These are phyloP conservation scores for Fagus sylvatica DNA, from an alignment of 306 rosid genomes.

Conservation along the genomic window DNA sequence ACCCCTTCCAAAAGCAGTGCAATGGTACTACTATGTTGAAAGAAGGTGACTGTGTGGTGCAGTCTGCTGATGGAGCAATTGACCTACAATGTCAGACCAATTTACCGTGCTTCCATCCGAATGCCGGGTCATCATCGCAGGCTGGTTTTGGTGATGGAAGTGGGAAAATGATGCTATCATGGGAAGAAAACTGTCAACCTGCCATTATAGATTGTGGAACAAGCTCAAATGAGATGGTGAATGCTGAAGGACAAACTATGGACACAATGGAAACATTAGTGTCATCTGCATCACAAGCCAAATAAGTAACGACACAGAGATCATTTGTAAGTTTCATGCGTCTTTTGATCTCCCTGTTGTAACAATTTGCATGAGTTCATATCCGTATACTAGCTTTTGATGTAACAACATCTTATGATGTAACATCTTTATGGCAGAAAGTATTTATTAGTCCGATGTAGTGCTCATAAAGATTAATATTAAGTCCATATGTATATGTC, in stretches of 20 bases:
- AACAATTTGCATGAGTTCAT: neutral
- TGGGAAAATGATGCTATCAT: slow-evolving; percentile 21
- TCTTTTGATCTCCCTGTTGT: neutral
- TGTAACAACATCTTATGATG: too few species aligned
- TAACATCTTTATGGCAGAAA: too few species aligned
- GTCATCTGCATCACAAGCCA: slow-evolving; percentile 39
- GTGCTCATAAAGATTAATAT: neutral
- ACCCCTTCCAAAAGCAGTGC: slow-evolving; percentile 39
- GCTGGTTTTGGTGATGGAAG: slow-evolving; percentile 10
- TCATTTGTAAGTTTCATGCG: slow-evolving; percentile 31
- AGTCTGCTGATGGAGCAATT: slow-evolving; percentile 6
- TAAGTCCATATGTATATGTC: slow-evolving; percentile 1
- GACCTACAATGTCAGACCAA: slow-evolving; percentile 35
- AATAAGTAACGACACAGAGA: slow-evolving; percentile 19
- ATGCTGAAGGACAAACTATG: slow-evolving; percentile 30
- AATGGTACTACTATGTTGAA: slow-evolving; percentile 16
- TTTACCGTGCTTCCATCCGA: slow-evolving; percentile 41
- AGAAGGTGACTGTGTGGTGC: slow-evolving; percentile 31
- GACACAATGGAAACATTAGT: slow-evolving; percentile 31
- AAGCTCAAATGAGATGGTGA: slow-evolving; percentile 30
- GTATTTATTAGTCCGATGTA: too few species aligned
- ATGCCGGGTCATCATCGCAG: slow-evolving; percentile 42
- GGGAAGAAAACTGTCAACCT: slow-evolving; percentile 33
- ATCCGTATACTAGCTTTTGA: neutral
- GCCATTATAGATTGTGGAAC: slow-evolving; percentile 39